Evolutionary conservation across 2,329 filamentous ascomycete species (phyloP), one percentile per base, ranked within the genome.

Genomic region (Penicillium sclerotiorum): DNA sequence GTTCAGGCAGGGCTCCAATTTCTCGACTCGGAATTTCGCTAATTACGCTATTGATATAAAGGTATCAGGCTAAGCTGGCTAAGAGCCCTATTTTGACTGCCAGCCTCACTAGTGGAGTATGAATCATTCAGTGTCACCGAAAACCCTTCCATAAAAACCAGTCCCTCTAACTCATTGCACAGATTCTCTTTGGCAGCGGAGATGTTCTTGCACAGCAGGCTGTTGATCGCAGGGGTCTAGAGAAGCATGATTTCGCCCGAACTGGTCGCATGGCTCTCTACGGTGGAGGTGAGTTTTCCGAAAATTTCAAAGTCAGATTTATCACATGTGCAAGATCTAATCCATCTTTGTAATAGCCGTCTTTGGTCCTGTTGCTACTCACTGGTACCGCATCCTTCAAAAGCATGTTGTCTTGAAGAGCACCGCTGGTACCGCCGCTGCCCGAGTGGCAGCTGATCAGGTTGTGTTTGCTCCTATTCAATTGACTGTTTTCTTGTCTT

Each of bases 131-230:
- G 15, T 17, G 61, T 12, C 11, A 4, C 28, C 5, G 15, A 32
- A 6, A 6, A 23, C 15, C 15, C 62, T n/a, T 59, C 38, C 27
- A 23, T 2, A 15, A 2, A 25, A 5, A 15, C 15, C 5, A 25
- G 9, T 21, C 21, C 33, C 7, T 45, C 8, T 30, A n/a, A 11
- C 8, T 11, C 8, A 32, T 15, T 12, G 3, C 20, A 18, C 57
- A 85, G 82, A 71, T 97, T 52, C 86, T 99, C 56, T 99, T 97
- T 70, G 92, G 88, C 50, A 89, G 91, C 12, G 94, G 94, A 64
- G 94, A 99, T 75, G 80, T 88, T 53, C 86, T 95, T 59, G 90
- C 94, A 30, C 94, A 99, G 74, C 93, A 97, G 75, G 79, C 84
- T 28, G 89, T 99, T 52, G 93, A 97, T 75, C 86, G 85, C 71